Conservation (phyloP, 495 filamentous ascomycete species). For the Talaromyces proteolyticus region DNA sequence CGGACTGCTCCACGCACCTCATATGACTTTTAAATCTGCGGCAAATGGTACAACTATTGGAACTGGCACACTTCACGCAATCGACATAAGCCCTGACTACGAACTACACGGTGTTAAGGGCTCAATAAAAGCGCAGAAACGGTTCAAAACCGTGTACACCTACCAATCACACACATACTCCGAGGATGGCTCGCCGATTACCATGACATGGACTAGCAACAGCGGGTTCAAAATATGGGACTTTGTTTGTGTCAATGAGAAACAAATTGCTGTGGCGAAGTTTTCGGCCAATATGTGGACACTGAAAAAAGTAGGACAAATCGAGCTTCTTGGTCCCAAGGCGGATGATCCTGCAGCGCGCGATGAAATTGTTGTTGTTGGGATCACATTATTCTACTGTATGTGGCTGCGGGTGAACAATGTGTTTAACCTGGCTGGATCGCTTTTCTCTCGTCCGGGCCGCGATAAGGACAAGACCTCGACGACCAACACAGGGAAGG, state of each 20-base stretch:
- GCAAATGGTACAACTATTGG: too few relatives aligned
- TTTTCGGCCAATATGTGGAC: constrained; percentile 21
- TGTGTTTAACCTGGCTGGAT: too few relatives aligned
- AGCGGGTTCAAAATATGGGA: constrained; percentile 25
- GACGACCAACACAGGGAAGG: too few relatives aligned
- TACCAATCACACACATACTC: constrained; percentile 20
- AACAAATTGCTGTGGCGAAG: constrained; percentile 20
- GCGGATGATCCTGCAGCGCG: constrained; percentile 9
- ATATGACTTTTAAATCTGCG: too few relatives aligned
- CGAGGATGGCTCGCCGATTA: constrained; percentile 12
- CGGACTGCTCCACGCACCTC: too few relatives aligned
- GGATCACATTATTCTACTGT: too few relatives aligned
- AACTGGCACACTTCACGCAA: too few relatives aligned
- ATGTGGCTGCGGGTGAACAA: too few relatives aligned
- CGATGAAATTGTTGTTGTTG: constrained; percentile 30
- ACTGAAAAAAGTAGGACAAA: constrained; percentile 19
- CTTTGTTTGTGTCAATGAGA: constrained; percentile 27
- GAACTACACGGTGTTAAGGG: too few relatives aligned
- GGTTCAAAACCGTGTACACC: constrained; percentile 23
- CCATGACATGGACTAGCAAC: constrained; percentile 25
- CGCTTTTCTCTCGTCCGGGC: too few relatives aligned
- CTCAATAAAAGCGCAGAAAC: constrained; percentile 27
- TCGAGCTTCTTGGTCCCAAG: constrained; percentile 23
- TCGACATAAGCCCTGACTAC: too few relatives aligned
- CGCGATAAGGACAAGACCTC: too few relatives aligned